Base-by-base conservation (phyloP, 2,329 filamentous ascomycete genomes). In the Fusarium brachygibbosum region DNA sequence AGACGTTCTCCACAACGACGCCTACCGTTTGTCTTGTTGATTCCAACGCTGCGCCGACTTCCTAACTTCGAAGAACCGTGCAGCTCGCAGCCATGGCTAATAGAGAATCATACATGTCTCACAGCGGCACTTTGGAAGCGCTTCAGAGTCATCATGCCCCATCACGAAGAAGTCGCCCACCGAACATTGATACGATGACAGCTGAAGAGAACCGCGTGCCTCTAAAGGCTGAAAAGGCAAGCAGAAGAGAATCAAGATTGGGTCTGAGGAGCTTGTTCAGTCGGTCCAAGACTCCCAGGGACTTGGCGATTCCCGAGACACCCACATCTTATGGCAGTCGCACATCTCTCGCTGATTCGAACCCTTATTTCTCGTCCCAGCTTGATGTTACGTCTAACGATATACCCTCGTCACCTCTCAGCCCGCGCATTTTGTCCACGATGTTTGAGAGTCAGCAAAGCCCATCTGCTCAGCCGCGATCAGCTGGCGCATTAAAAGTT, bases 191-290 rank as follows among this genome's bases (percentile, higher is more conserved):
- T 19, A 56, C 60, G 25, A 67, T 74, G 70, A 57, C 63, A 42
- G 29, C 66, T 17, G 71, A 74, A 50, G 79, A 80, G 58, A 78
- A 78, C 46, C 79, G 81, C 29, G 70, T 83, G 7, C 81, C 84
- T 14, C 66, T 86, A 58, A 82, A 83, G 37, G 68, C 76, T 8
- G 80, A 81, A 46, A 85, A 81, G 69, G 70, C 82, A 25, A 75
- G 74, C 56, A 83, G 79, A 73, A 79, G 86, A 65, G 86, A 87
- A 63, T 88, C 86, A 17, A 84, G 81, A 60, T 72, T 87, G 51
- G 85, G 83, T 5, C 74, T 88, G 49, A 80, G 84, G 54, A 83
- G 78, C 65, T 79, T 89, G 11, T 88, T 89, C 68, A 79, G 81
- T 40, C 81, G 84, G 63, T 79, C 79, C 21, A 86, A 81, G 72